phyloP scores from a whole-genome alignment of 495 filamentous ascomycete species.

The Bacidia gigantensis region DNA sequence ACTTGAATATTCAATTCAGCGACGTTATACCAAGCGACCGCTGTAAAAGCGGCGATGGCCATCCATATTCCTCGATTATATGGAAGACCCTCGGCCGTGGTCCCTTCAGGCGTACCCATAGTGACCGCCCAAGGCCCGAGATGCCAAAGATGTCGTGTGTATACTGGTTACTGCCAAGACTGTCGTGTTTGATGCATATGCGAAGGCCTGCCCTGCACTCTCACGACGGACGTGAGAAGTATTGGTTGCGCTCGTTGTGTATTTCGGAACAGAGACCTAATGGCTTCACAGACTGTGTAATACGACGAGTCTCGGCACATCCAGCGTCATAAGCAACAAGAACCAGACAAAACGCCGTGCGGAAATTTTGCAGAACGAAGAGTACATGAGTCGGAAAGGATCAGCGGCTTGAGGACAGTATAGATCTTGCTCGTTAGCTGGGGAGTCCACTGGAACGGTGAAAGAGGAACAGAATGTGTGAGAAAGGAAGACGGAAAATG shows the following conservation, averaged over 20 bases:
- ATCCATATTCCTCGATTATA: constrained; percentile 15
- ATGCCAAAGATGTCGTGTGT: background rate
- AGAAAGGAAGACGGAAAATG: background rate
- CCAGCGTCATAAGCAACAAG: background rate
- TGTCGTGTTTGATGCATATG: background rate
- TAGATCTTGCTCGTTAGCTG: background rate
- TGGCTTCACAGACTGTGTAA: no score
- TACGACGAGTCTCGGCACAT: background rate
- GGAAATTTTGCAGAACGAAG: background rate
- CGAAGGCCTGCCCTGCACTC: background rate
- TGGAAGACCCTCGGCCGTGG: constrained; percentile 8
- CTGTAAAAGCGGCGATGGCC: constrained; percentile 32
- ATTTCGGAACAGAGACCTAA: no score
- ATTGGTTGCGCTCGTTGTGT: no score
- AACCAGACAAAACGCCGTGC: background rate
- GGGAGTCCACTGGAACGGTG: background rate
- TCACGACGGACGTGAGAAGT: no score
- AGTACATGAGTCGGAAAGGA: background rate
- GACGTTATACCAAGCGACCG: constrained; percentile 37
- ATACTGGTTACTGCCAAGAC: background rate
- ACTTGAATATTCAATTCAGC: constrained; percentile 36
- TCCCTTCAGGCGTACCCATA: constrained; percentile 5
- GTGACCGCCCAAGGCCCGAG: no score
- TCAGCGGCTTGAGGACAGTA: background rate
- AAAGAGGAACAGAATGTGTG: background rate